Percentiles rank a stretch among this genome's conserved stretches.
Conservation (phyloP, 371 early-diverging fungal genomes). For the Mucor lusitanicus region DNA sequence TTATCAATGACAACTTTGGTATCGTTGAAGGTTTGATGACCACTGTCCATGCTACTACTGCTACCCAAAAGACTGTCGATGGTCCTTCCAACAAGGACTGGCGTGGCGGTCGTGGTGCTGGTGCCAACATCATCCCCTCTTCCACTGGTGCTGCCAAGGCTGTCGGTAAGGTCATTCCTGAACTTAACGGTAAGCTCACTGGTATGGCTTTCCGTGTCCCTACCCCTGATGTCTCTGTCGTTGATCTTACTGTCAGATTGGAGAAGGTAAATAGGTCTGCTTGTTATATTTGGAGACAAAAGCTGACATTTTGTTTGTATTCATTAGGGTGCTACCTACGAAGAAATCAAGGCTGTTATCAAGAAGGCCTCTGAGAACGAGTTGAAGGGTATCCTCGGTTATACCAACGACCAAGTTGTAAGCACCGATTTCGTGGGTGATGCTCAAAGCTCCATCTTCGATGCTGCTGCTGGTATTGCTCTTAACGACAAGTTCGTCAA, state of each 20-base stretch:
- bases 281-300: not conserved
- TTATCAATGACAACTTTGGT: slow-evolving; percentile 94
- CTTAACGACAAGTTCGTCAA: slow-evolving; percentile 98
- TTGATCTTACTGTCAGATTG: slow-evolving; percentile 95
- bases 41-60: slow-evolving; percentile 98
- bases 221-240: slow-evolving; percentile 98
- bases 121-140: slow-evolving; percentile 98
- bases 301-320: not conserved
- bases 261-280: slow-evolving; percentile 52
- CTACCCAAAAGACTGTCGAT: slow-evolving; percentile 99
- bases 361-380: slow-evolving; percentile 81
- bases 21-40: slow-evolving; percentile 91
- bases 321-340: slow-evolving; percentile 81
- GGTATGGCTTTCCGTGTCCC: slow-evolving; percentile 99
- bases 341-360: slow-evolving; percentile 85
- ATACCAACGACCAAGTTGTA: slow-evolving; percentile 97
- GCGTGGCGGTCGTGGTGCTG: slow-evolving; percentile 92
- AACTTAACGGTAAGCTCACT: slow-evolving; percentile 95
- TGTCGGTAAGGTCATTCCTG: slow-evolving; percentile 98
- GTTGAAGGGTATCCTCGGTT: slow-evolving; percentile 77
- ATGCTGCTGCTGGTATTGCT: slow-evolving; percentile 96
- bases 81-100: slow-evolving; percentile 98
- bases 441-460: slow-evolving; percentile 88
- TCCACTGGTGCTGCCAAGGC: slow-evolving; percentile 99
- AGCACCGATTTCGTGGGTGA: slow-evolving; percentile 44